A percentile compares a stretch with the other conserved stretches of the same genome.
Evolutionary conservation across 75 land plant species (phyloP).

Genomic region (Cunninghamia lanceolata): DNA sequence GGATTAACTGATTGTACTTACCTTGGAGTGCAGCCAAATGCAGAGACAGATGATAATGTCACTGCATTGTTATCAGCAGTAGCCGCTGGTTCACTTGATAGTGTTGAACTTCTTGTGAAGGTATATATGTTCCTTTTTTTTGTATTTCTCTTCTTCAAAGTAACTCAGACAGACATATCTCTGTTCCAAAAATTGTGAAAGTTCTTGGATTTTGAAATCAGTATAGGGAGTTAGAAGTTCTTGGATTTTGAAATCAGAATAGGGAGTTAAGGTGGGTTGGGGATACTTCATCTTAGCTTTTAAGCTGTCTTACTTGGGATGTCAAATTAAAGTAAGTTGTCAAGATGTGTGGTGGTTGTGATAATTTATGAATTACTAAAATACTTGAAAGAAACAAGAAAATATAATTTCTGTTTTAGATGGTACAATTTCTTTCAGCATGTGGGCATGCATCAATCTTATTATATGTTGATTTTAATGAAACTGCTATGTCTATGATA

Average conservation of each 20-base stretch:
- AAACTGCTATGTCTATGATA: not conserved
- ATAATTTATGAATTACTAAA: not conserved
- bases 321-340: not conserved
- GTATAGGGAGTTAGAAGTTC: not conserved
- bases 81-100: conserved; percentile 75
- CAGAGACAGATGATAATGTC: conserved; percentile 78
- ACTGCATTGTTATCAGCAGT: conserved; percentile 88
- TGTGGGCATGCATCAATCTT: not conserved
- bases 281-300: not conserved
- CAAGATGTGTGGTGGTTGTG: not conserved
- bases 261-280: not conserved
- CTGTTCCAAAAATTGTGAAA: not conserved
- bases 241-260: not conserved
- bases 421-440: not conserved
- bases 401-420: not conserved
- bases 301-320: not conserved
- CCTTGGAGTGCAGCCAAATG: conserved; percentile 68
- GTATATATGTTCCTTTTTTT: conserved; percentile 26
- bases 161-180: not conserved
- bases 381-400: not conserved
- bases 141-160: not conserved
- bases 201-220: not conserved
- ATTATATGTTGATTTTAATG: not conserved
- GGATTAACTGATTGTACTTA: not conserved
- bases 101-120: conserved; percentile 81